Evolutionary conservation across 306 rosid species (phyloP).

Genomic region (Canavalia ensiformis): DNA sequence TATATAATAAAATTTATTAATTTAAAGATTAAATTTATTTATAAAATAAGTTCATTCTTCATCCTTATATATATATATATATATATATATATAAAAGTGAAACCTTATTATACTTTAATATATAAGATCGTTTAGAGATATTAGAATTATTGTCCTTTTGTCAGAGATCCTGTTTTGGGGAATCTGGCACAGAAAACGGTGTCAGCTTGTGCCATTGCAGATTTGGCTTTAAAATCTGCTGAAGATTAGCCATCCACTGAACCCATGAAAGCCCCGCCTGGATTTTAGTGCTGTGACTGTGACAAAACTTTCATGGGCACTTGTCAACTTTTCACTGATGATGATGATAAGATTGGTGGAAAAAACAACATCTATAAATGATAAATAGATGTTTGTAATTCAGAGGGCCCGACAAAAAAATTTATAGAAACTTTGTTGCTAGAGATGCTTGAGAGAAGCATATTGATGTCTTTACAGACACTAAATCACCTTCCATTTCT

Average conservation of each 20-base stretch:
- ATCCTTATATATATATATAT: no score
- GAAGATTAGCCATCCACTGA: constrained; percentile 9
- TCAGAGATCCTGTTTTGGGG: constrained; percentile 39
- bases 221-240: constrained; percentile 16
- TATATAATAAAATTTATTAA: no score
- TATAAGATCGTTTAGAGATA: constrained; percentile 4
- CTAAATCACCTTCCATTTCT: constrained; percentile 51
- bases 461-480: constrained; percentile 53
- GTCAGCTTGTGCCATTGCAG: constrained; percentile 26
- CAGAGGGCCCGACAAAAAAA: not conserved
- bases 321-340: constrained; percentile 36
- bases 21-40: no score
- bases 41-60: no score
- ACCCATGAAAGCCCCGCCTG: constrained; percentile 36
- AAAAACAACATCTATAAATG: not conserved
- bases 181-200: constrained; percentile 25
- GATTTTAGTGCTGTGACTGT: constrained; percentile 40
- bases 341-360: constrained; percentile 14
- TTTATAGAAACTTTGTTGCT: not conserved
- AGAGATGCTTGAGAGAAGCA: constrained; percentile 53
- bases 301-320: constrained; percentile 34
- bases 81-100: not conserved
- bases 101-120: not conserved
- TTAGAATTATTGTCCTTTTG: constrained; percentile 9
- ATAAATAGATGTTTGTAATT: constrained; percentile 10